Evolutionary conservation across 78 protist genomes (phyloP).

Genomic region (Cyanophora paradoxa): DNA sequence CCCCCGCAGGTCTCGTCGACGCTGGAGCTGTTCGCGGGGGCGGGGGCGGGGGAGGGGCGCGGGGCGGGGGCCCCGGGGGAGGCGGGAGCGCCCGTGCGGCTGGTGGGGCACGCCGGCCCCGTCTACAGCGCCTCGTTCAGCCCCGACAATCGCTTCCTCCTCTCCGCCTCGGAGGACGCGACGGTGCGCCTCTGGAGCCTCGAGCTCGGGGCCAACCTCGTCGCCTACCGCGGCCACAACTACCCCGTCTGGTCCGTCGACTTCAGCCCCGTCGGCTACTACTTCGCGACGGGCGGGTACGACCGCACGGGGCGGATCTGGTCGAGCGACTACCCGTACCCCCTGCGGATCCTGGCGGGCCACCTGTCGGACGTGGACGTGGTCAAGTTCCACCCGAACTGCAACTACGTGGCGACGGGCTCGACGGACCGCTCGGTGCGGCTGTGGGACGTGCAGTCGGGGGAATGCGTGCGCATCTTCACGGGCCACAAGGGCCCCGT

Average conservation of each 20-base stretch:
- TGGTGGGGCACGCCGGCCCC: slow-evolving; percentile 66
- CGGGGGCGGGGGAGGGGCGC: not conserved
- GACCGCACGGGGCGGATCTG: slow-evolving; percentile 82
- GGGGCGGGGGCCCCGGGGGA: not conserved
- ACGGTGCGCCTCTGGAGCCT: slow-evolving; percentile 66
- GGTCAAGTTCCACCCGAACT: slow-evolving; percentile 85
- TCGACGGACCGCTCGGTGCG: slow-evolving; percentile 50
- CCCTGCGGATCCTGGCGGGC: slow-evolving; percentile 77
- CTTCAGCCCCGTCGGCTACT: slow-evolving; percentile 61
- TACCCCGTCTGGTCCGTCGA: slow-evolving; percentile 80
- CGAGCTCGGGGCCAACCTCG: slow-evolving; percentile 58
- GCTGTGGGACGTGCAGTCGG: slow-evolving; percentile 47
- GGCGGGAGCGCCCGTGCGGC: not conserved
- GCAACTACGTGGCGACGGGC: slow-evolving; percentile 81
- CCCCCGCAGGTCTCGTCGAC: not conserved
- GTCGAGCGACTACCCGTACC: slow-evolving; percentile 44
- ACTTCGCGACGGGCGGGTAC: slow-evolving; percentile 78
- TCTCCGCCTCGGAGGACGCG: slow-evolving; percentile 50
- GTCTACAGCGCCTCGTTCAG: slow-evolving; percentile 50
- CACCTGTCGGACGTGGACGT: slow-evolving; percentile 76
- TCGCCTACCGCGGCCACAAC: slow-evolving; percentile 76
- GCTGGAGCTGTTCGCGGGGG: not conserved
- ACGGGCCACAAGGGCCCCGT: slow-evolving; percentile 64
- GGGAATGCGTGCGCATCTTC: slow-evolving; percentile 72
- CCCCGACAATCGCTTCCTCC: slow-evolving; percentile 44